phyloP scores from a whole-genome alignment of 768 basidiomycete genomes.

The Suillus lakei region DNA sequence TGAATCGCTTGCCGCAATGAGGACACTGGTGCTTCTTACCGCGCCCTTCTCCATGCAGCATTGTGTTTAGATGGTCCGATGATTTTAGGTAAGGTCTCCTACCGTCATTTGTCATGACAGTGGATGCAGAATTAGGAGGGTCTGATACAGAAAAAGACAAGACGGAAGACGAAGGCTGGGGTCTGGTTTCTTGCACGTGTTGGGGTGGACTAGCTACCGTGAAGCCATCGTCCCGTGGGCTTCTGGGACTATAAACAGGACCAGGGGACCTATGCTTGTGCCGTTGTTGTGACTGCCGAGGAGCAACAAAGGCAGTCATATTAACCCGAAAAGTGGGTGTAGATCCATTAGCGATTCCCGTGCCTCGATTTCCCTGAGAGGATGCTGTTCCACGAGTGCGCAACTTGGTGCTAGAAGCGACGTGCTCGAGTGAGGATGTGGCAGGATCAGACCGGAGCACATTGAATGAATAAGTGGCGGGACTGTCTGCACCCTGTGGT shows the following conservation, averaged over 20 bases:
- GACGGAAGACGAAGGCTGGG: slow-evolving; percentile 35
- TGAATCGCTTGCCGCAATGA: slow-evolving; percentile 46
- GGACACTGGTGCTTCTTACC: slow-evolving; percentile 43
- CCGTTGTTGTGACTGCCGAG: slow-evolving; percentile 5
- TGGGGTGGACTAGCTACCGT: background rate
- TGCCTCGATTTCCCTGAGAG: slow-evolving; percentile 11
- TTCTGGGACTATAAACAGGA: slow-evolving; percentile 25
- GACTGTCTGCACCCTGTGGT: slow-evolving; percentile 20
- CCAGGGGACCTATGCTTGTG: slow-evolving; percentile 1
- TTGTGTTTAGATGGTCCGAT: slow-evolving; percentile 29
- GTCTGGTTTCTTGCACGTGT: slow-evolving; percentile 14
- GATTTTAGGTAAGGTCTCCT: slow-evolving; percentile 34
- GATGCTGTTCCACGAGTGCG: slow-evolving; percentile 34
- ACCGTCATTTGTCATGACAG: slow-evolving; percentile 33
- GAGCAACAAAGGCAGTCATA: slow-evolving; percentile 21
- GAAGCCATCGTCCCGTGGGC: background rate
- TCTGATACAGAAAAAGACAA: slow-evolving; percentile 39
- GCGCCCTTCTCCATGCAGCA: slow-evolving; percentile 35
- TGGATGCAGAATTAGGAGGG: slow-evolving; percentile 28
- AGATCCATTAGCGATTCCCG: slow-evolving; percentile 37
- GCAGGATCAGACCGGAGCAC: slow-evolving; percentile 50
- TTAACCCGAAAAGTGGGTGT: slow-evolving; percentile 45
- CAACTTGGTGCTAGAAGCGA: slow-evolving; percentile 46
- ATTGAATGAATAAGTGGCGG: slow-evolving; percentile 42
- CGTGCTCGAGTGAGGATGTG: slow-evolving; percentile 47